These are phyloP conservation scores for Neurospora tetraspora DNA, from an alignment of 495 filamentous ascomycete genomes.

Conservation along the genomic window DNA sequence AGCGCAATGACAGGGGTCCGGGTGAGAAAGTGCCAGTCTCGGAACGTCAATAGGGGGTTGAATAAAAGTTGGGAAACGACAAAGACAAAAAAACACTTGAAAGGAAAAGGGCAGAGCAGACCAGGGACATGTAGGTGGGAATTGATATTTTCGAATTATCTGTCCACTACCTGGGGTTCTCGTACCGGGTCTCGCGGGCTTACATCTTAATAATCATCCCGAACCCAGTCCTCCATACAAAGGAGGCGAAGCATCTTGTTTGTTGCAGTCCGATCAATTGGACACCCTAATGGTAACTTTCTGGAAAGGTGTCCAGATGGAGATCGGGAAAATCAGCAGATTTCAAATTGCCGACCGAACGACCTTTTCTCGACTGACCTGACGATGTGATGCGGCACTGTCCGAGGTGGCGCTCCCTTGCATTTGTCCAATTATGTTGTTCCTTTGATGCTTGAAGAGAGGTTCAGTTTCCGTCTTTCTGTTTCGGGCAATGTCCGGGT, in stretches of 20 bases:
- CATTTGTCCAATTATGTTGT: background rate
- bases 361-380: background rate
- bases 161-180: background rate
- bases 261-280: background rate
- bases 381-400: background rate
- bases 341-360: background rate
- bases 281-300: background rate
- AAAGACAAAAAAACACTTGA: background rate
- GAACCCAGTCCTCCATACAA: background rate
- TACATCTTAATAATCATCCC: background rate
- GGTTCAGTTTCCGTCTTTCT: background rate
- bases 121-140: background rate
- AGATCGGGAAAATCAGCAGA: background rate
- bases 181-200: background rate
- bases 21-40: background rate
- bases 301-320: background rate
- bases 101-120: background rate
- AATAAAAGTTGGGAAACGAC: background rate
- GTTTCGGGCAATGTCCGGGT: background rate
- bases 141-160: background rate
- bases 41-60: background rate
- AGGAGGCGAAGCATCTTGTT: background rate
- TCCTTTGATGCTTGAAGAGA: background rate
- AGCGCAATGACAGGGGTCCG: background rate
- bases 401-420: background rate